These are phyloP conservation scores for Talaromyces rugulosus DNA, from an alignment of 2,329 filamentous ascomycete species.

Conservation along the genomic window DNA sequence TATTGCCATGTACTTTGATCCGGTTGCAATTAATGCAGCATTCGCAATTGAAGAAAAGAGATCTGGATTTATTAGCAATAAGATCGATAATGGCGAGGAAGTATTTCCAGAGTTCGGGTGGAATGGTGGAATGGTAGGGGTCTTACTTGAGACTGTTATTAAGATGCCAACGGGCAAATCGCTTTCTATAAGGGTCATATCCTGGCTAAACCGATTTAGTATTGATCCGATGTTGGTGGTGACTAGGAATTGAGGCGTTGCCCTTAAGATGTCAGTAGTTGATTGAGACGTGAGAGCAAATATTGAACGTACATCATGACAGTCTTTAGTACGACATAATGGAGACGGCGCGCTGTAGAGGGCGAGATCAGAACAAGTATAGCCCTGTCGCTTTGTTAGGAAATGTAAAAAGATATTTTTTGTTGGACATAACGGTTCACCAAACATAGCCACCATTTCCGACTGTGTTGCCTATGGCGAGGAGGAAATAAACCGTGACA, in stretches of 20 bases:
- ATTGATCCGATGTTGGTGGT: constrained; percentile 25
- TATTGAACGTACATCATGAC: constrained; percentile 48
- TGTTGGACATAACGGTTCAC: not conserved
- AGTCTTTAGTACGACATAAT: constrained; percentile 44
- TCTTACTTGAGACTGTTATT: constrained; percentile 33
- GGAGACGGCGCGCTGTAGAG: constrained; percentile 8
- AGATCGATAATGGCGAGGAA: not conserved
- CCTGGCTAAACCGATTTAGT: constrained; percentile 34
- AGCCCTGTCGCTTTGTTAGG: not conserved
- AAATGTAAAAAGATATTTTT: not conserved
- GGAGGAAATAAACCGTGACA: constrained; percentile 35
- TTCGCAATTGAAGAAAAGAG: constrained; percentile 39
- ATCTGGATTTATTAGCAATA: constrained; percentile 1
- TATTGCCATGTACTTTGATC: constrained; percentile 46
- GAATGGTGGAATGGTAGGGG: not conserved
- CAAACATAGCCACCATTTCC: constrained; percentile 30
- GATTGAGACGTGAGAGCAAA: constrained; percentile 35
- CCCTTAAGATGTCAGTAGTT: constrained; percentile 30
- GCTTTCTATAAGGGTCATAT: constrained; percentile 41
- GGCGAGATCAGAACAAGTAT: constrained; percentile 6
- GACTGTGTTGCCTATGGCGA: constrained; percentile 33
- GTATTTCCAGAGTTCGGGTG: not conserved
- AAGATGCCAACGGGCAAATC: constrained; percentile 38
- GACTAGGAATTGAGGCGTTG: constrained; percentile 12
- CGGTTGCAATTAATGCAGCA: constrained; percentile 44